Conservation (phyloP, 208 protist species). For the Lotmaria passim region DNA sequence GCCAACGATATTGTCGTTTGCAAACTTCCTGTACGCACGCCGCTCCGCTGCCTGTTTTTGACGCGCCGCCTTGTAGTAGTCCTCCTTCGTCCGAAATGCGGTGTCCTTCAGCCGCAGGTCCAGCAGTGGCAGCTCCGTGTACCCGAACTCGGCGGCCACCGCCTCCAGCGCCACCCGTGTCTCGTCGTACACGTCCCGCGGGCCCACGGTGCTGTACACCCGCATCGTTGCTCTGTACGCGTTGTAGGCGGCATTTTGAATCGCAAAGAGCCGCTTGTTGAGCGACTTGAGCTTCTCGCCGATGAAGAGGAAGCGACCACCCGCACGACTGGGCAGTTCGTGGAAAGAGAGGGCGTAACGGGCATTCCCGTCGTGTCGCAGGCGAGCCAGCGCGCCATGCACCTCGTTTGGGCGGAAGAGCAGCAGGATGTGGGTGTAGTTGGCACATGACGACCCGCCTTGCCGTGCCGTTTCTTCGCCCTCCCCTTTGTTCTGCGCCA, state of each 20-base stretch:
- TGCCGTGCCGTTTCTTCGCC: not conserved
- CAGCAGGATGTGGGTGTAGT: conserved; percentile 59
- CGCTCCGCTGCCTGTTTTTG: conserved; percentile 44
- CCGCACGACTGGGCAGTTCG: conserved; percentile 24
- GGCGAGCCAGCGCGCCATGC: conserved; percentile 34
- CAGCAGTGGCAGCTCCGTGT: conserved; percentile 64
- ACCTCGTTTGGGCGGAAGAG: conserved; percentile 73
- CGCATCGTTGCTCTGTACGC: conserved; percentile 76
- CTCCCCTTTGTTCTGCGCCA: not conserved
- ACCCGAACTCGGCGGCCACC: conserved; percentile 78
- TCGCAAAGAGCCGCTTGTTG: conserved; percentile 63
- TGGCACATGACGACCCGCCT: not conserved
- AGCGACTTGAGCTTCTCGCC: conserved; percentile 64
- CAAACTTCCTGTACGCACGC: conserved; percentile 44
- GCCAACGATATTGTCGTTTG: conserved; percentile 43
- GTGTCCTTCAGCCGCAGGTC: conserved; percentile 81
- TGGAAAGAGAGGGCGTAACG: conserved; percentile 29
- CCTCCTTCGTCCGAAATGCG: conserved; percentile 72
- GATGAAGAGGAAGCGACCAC: conserved; percentile 46
- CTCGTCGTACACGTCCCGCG: conserved; percentile 68
- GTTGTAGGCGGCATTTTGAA: conserved; percentile 64
- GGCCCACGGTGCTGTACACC: conserved; percentile 64
- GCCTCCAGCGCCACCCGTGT: conserved; percentile 46
- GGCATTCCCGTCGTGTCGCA: conserved; percentile 29
- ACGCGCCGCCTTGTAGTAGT: conserved; percentile 61